A percentile compares a stretch with the other conserved stretches of the same genome.
Conservation (phyloP, 805 yeast genomes). For the Torulaspora microellipsoides region DNA sequence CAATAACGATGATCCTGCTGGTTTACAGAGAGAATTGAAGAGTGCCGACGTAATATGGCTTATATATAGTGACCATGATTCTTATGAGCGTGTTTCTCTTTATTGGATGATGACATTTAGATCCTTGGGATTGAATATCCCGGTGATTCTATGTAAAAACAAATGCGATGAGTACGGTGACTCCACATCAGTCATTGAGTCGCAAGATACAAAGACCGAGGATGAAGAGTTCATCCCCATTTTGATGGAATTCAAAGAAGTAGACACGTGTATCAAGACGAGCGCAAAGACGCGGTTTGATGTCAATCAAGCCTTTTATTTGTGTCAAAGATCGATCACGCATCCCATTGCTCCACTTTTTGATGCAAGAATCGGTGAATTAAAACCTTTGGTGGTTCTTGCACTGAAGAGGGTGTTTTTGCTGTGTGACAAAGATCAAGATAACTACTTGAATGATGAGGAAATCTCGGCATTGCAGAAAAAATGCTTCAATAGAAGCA, state of each 20-base stretch:
- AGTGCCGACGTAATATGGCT: slow-evolving; percentile 89
- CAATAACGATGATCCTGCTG: slow-evolving; percentile 54
- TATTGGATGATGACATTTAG: slow-evolving; percentile 95
- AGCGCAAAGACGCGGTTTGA: slow-evolving; percentile 81
- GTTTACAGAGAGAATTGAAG: slow-evolving; percentile 67
- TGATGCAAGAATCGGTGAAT: slow-evolving; percentile 81
- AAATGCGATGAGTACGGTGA: slow-evolving; percentile 49
- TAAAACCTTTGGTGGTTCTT: slow-evolving; percentile 69
- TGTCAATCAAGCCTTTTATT: slow-evolving; percentile 77
- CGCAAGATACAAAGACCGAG: slow-evolving; percentile 45
- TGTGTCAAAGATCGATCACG: slow-evolving; percentile 89
- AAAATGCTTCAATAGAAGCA: slow-evolving; percentile 63
- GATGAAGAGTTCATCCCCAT: slow-evolving; percentile 83
- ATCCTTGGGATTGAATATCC: slow-evolving; percentile 88
- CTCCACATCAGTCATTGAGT: slow-evolving; percentile 6
- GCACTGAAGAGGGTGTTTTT: slow-evolving; percentile 82
- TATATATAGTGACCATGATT: slow-evolving; percentile 90
- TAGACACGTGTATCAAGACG: slow-evolving; percentile 85
- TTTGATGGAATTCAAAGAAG: slow-evolving; percentile 86
- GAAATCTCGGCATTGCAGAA: slow-evolving; percentile 69
- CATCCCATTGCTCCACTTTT: slow-evolving; percentile 91
- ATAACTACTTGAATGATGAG: slow-evolving; percentile 66
- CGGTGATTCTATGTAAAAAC: slow-evolving; percentile 87
- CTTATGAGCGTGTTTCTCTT: slow-evolving; percentile 84
- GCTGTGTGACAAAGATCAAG: slow-evolving; percentile 85